These are phyloP conservation scores for Bruguiera parviflora DNA, from an alignment of 345 rosid species.

Conservation along the genomic window DNA sequence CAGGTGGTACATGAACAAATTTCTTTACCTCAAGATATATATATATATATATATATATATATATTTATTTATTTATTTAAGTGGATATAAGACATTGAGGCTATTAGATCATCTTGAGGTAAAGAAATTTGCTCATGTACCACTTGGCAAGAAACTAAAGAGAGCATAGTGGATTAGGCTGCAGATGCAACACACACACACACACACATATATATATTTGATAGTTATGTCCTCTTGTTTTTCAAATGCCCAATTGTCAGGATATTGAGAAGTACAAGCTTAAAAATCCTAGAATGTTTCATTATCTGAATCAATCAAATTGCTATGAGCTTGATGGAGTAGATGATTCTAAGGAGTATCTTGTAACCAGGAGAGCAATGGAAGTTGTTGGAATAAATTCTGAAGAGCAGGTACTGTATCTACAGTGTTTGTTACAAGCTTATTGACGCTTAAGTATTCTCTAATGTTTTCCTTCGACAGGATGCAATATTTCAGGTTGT, in stretches of 20 bases:
- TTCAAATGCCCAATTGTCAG: constrained; percentile 32
- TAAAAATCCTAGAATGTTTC: constrained; percentile 75
- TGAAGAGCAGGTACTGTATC: constrained; percentile 67
- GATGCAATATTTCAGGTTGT: constrained; percentile 90
- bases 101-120: too few species aligned
- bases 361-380: constrained; percentile 85
- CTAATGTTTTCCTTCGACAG: constrained; percentile 35
- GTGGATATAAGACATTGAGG: too few species aligned
- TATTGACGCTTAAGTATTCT: constrained; percentile 17
- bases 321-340: constrained; percentile 71
- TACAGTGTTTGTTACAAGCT: constrained; percentile 13
- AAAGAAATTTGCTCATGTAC: neutral
- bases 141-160: neutral
- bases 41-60: too few species aligned
- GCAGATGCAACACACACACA: too few species aligned
- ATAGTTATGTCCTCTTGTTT: neutral
- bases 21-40: neutral
- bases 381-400: constrained; percentile 85
- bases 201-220: too few species aligned
- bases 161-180: too few species aligned
- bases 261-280: constrained; percentile 71
- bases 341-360: constrained; percentile 77
- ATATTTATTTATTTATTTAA: too few species aligned
- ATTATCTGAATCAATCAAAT: constrained; percentile 90
- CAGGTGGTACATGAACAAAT: neutral